phyloP scores from a whole-genome alignment of 2,329 filamentous ascomycete genomes.

The Cordyceps militaris region DNA sequence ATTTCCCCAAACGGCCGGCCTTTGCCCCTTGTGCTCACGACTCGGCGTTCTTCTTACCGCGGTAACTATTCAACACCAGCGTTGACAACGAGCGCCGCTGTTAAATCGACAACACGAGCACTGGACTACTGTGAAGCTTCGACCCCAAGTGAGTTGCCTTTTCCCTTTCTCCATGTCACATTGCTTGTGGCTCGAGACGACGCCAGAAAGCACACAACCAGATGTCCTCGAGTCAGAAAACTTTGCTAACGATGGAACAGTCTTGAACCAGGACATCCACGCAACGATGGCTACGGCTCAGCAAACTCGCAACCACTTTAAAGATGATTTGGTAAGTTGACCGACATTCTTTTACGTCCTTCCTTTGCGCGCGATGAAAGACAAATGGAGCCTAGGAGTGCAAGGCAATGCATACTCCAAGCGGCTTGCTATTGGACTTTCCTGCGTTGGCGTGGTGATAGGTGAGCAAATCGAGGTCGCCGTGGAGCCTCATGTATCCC shows the following conservation, averaged over 20 bases:
- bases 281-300: slow-evolving; percentile 25
- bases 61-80: too few species aligned
- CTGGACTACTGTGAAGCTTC: background rate
- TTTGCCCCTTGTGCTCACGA: background rate
- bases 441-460: background rate
- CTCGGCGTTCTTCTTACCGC: background rate
- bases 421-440: background rate
- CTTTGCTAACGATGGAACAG: background rate
- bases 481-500: background rate
- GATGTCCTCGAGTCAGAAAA: background rate
- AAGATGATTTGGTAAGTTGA: slow-evolving; percentile 26
- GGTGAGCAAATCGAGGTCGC: background rate
- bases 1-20: background rate
- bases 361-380: background rate
- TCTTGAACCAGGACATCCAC: background rate
- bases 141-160: background rate
- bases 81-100: background rate
- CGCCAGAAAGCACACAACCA: background rate
- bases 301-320: slow-evolving; percentile 24
- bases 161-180: too few species aligned
- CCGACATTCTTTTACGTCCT: slow-evolving; percentile 4
- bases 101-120: background rate
- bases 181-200: background rate
- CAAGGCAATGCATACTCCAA: background rate
- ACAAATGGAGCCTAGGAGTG: background rate